A percentile compares a stretch with the other conserved stretches of the same genome.
phyloP scores from a whole-genome alignment of 2,329 filamentous ascomycete species.

The Epicoccum sorghinum region DNA sequence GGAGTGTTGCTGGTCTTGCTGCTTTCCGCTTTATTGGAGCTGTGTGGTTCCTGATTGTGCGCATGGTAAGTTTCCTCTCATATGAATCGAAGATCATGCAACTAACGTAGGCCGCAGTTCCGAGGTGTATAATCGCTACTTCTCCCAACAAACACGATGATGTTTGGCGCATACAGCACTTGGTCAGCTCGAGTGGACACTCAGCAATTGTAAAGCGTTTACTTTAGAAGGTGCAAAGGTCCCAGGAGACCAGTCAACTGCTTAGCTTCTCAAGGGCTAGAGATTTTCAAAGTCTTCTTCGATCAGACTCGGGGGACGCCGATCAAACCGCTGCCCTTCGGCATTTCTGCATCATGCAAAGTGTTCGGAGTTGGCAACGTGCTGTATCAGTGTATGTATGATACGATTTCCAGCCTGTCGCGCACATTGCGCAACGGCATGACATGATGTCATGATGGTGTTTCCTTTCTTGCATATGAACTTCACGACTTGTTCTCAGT shows the following conservation, averaged over 20 bases:
- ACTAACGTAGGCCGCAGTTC: conserved; percentile 52
- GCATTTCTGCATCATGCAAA: too few species aligned
- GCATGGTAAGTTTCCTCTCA: conserved; percentile 43
- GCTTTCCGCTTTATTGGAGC: conserved; percentile 87
- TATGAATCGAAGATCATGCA: neutral
- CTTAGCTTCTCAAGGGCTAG: too few species aligned
- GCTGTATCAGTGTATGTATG: conserved; percentile 1
- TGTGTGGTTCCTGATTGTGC: conserved; percentile 82
- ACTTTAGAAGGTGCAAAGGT: too few species aligned
- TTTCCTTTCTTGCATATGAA: conserved; percentile 12
- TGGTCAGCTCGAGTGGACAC: too few species aligned
- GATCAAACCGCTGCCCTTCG: too few species aligned
- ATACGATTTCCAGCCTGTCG: neutral
- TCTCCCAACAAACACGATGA: neutral
- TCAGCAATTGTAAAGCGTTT: too few species aligned
- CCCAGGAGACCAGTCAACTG: too few species aligned
- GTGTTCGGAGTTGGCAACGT: too few species aligned
- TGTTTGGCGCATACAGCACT: conserved; percentile 6
- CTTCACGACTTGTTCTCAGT: conserved; percentile 15
- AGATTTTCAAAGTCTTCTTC: too few species aligned
- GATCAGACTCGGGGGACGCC: too few species aligned
- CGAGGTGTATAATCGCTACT: conserved; percentile 54
- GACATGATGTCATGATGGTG: conserved; percentile 8
- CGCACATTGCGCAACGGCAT: neutral
- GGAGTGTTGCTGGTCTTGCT: conserved; percentile 84